Base-by-base conservation (phyloP, 2,329 filamentous ascomycete genomes). In the Talaromyces rugulosus region DNA sequence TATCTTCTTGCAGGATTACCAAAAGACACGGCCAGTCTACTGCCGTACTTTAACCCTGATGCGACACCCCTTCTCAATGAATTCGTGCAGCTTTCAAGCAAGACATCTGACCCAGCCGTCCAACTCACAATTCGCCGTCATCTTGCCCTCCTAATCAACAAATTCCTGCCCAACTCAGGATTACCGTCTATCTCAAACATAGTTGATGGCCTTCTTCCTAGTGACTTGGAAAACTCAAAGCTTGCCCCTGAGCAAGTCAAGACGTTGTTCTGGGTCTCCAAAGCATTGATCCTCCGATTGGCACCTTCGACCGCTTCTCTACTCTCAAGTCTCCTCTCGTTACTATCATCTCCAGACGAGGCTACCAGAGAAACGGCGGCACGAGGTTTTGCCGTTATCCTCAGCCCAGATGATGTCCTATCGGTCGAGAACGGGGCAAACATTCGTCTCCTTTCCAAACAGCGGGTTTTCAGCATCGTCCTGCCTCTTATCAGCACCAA, bases 361-460 rank as follows among this genome's bases (percentile, higher is more conserved):
- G 68, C 70, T 54, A 80, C 82, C 50, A 85, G 84, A 56, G 75
- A 74, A 47, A 77, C 75, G 12, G 79, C 84, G 40, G 83, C 86
- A 1, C 80, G 81, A 55, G 82, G 83, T 30, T 89, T 89, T 67
- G 74, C 80, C 14, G 82, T 83, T 8, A 79, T 89, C 3, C 79
- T 89, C 5, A 78, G 83, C 30, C 80, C 85, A 2, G 85, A 88
- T 66, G 84, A 87, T 64, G 76, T 89, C 27, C 74, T 89, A 40
- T 85, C 80, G 12, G 81, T 84, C 63, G 74, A 80, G 42, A 89
- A 89, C 66, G 82, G 85, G 64, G 87, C 86, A 63, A 80, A 81
- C 18, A 82, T 89, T 42, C 83, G 86, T 3, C 78, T 86, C 3
- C 77, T 89, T 2, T 82, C 85, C 66, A 87, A 86, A 68, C 87